Percentiles rank a stretch among this genome's conserved stretches.
Evolutionary conservation across 768 basidiomycete genomes (phyloP).

Genomic region (Pisolithus sp.): DNA sequence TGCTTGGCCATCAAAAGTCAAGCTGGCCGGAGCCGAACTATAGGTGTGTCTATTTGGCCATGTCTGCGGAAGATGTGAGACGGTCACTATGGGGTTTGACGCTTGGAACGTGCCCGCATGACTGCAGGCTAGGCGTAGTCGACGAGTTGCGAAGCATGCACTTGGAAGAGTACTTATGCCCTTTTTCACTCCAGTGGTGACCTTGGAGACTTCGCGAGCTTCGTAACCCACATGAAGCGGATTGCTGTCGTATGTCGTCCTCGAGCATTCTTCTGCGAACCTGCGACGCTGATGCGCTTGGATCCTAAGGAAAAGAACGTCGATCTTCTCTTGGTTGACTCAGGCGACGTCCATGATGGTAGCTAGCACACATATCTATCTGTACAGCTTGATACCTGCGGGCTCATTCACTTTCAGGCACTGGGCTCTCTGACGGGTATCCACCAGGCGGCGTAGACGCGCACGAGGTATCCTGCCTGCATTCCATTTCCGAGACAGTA

Average conservation of each 20-base stretch:
- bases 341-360: constrained; percentile 76
- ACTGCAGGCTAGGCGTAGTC: background rate
- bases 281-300: background rate
- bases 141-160: background rate
- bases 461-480: constrained; percentile 46
- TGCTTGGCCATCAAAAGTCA: constrained; percentile 76
- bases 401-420: constrained; percentile 38
- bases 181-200: constrained; percentile 37
- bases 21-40: constrained; percentile 74
- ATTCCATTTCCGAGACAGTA: background rate
- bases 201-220: constrained; percentile 83
- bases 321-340: constrained; percentile 78
- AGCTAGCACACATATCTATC: background rate
- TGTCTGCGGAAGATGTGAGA: too few relatives aligned
- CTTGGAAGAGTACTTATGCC: background rate
- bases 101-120: background rate
- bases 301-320: constrained; percentile 53
- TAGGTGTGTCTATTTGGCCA: constrained; percentile 31
- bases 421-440: constrained; percentile 72
- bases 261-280: background rate
- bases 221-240: constrained; percentile 75
- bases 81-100: background rate
- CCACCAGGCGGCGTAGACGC: constrained; percentile 65
- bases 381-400: background rate
- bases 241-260: constrained; percentile 47